Base-by-base conservation (phyloP, 495 filamentous ascomycete species). In the Hypomontagnella monticulosa region DNA sequence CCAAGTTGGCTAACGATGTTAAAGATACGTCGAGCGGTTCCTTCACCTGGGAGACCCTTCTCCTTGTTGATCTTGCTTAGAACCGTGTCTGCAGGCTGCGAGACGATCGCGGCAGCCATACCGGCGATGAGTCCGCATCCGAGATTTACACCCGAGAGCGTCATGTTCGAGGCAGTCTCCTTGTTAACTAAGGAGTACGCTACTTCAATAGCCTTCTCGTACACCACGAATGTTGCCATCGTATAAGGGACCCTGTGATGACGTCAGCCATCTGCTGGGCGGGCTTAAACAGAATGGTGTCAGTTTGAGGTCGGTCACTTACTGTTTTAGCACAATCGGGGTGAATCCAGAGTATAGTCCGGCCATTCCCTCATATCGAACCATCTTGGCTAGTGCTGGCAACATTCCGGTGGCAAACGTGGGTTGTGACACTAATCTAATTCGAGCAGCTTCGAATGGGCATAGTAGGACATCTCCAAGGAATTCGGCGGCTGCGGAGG, bases 11-110 rank as follows among this genome's bases (percentile, higher is more conserved):
- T 85, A 46, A 81, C 87, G 76, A 95, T 93, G 82, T 92, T 93
- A 78, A 91, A 81, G 67, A 95, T 78, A 73, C 91, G 88, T 70
- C 78, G 81, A 59, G 83, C 83, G 54, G 89, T 93, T 63, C 91
- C 85, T 79, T 95, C 91, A 73, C 91, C 91, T 37, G 91, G 88
- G 32, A 81, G 78, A 74, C 90, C 90, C 76, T 88, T 89, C 69
- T 88, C 91, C 85, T 93, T 93, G 85, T 95, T 95, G 85, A 95
- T 93, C 84, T 93, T 93, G 78, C 84, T 88, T 61, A 95, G 85
- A 88, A 93, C 92, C 67, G 91, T 95, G 75, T 95, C 91, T 56
- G 91, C 91, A 60, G 91, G 91, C 76, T 95, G 91, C 43, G 91
- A 93, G 67, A 95, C 86, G 68, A 93, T 74, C 70, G 91, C 91